Evolutionary conservation across 2,329 filamentous ascomycete genomes (phyloP), one percentile per base, ranked within the genome.

Genomic region (Aspergillus hiratsukae): DNA sequence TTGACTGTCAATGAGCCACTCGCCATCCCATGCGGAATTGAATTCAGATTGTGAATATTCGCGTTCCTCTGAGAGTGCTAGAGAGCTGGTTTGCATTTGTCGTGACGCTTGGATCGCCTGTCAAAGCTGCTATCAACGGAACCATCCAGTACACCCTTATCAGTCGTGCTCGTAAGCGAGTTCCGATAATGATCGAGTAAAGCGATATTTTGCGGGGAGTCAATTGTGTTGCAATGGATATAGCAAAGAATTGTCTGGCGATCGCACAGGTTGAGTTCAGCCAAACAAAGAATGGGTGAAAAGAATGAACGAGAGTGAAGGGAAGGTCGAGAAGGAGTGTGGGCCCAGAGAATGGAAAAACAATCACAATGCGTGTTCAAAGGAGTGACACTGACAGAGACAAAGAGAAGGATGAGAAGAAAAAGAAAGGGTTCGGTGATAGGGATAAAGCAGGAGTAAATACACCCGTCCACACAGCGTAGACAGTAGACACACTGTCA

Each of bases 1-100:
- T 72, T 76, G 52, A 65, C 57, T 51, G 61, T 69, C 54, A 66
- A 57, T 35, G 71, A 62, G 60, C 69, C 69, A 64, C 66, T 70
- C 54, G 73, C 70, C 74, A 76, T 76, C 51, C 61, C 66, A 66
- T 68, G 66, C 64, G 66, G 53, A 54, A 58, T 53, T 53, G 58
- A 48, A 53, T 27, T 50, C 53, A 52, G 27, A 27, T 53, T 52
- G 52, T 49, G 31, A 31, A 51, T 58, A 55, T 68, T 69, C 61
- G 65, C 61, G 60, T 61, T 69, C 65, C 63, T 64, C 64, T 58
- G 60, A 58, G 52, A 56, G 60, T 57, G 53, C 57, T 50, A 60
- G 54, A 58, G 40, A 21, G 49, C 58, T 58, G 51, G 56, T 52
- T 61, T 60, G 68, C 69, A 71, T 72, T 66, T 62, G 64, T 61